Base-by-base conservation (phyloP, 768 basidiomycete species). In the Termitomyces sp. region DNA sequence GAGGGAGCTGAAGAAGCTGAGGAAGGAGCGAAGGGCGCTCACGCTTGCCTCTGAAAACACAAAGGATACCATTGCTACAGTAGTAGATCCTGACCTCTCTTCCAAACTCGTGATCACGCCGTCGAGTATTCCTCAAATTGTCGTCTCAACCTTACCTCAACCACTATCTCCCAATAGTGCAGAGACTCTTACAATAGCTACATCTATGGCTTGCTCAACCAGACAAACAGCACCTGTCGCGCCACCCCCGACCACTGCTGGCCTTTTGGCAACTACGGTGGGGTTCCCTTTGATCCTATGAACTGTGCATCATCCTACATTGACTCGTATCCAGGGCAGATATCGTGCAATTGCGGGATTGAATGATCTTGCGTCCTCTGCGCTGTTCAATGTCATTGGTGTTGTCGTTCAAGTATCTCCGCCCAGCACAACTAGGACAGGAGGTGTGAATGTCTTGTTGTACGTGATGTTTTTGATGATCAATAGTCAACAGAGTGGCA, bases 401-500 rank as follows among this genome's bases (percentile, higher is more conserved):
- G 59, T 72, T 12, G 68, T 71, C 8, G 59, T 63, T 12, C 44
- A 59, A 2, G 43, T 61, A 35, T 61, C 67, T 8, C 12, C 48
- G 3, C 63, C 67, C 3, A 50, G 40, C 26, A 58, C 13, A 36
- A 66, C 67, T 13, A 55, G 60, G 9, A 64, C 3, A 12, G 68
- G 66, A 58, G 68, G 74, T 73, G 70, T 71, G 42, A 45, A 26
- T 40, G 66, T 58, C 7, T 42, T 45, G 30, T 28, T 49, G 26
- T 13, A 40, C 26, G 30, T 4, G 24, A 36, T 28, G 6, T 32
- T 16, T 13, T 20, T 40, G 14, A 38, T 49, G 26, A 8, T 28
- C 14, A 33, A 40, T 16, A n/a, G 2, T 16, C 24, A 28, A 40
- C 28, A 88, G 86, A 85, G 36, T 79, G 72, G 74, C 64, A 56